These are phyloP conservation scores for Tothia fuscella DNA, from an alignment of 2,329 filamentous ascomycete species.

Conservation along the genomic window DNA sequence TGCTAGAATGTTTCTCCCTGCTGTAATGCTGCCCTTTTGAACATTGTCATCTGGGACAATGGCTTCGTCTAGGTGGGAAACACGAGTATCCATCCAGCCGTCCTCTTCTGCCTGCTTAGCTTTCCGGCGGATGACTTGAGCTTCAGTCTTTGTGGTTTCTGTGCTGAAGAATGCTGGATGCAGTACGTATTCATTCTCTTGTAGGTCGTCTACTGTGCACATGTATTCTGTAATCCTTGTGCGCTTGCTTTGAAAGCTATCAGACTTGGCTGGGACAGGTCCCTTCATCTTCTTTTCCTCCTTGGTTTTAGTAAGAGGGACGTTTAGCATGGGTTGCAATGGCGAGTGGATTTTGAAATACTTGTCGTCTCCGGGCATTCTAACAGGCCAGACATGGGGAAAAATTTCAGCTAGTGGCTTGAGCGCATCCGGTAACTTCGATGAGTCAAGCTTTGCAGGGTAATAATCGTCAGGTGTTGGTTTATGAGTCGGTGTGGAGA, in stretches of 20 bases:
- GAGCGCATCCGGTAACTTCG: slow-evolving; percentile 30
- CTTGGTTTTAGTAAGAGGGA: slow-evolving; percentile 55
- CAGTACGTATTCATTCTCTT: slow-evolving; percentile 71
- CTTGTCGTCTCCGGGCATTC: slow-evolving; percentile 74
- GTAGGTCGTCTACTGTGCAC: slow-evolving; percentile 57
- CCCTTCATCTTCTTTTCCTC: slow-evolving; percentile 52
- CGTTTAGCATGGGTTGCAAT: slow-evolving; percentile 68
- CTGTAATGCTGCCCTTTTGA: slow-evolving; percentile 70
- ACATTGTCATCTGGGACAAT: slow-evolving; percentile 57
- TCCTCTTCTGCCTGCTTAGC: slow-evolving; percentile 37
- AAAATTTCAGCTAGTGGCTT: slow-evolving; percentile 71
- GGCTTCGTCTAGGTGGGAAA: slow-evolving; percentile 55
- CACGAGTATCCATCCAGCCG: slow-evolving; percentile 75
- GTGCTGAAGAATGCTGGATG: slow-evolving; percentile 64
- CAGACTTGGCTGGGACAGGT: slow-evolving; percentile 48
- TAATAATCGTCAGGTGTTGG: slow-evolving; percentile 36
- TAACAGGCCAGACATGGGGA: slow-evolving; percentile 77
- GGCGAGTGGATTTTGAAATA: slow-evolving; percentile 76
- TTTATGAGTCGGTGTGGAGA: too few relatives aligned
- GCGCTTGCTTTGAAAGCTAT: slow-evolving; percentile 59
- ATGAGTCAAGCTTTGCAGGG: slow-evolving; percentile 30
- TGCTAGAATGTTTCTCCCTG: slow-evolving; percentile 64
- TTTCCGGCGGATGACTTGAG: slow-evolving; percentile 41
- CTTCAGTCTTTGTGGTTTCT: slow-evolving; percentile 41
- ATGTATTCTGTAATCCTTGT: slow-evolving; percentile 76